Percentiles rank a stretch among this genome's conserved stretches.
These are phyloP conservation scores for Xylaria sp. DNA, from an alignment of 495 filamentous ascomycete species.

Conservation along the genomic window DNA sequence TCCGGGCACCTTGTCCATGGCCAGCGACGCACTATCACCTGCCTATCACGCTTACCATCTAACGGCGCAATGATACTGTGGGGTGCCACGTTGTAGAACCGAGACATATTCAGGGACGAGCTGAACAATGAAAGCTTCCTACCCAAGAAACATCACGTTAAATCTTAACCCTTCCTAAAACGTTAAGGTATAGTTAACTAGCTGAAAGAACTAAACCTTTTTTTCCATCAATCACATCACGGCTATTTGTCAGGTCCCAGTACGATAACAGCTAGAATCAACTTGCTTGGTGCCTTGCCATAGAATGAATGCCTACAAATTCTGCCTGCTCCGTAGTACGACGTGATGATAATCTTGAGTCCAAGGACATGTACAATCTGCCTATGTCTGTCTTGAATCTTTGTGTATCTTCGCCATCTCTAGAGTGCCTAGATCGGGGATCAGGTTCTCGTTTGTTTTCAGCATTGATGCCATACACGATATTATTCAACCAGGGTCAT, in stretches of 20 bases:
- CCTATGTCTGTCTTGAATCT: constrained; percentile 6
- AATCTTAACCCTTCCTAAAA: background rate
- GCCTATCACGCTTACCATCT: constrained; percentile 11
- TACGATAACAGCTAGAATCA: background rate
- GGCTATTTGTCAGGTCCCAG: background rate
- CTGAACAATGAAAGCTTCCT: constrained; percentile 10
- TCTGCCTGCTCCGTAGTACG: background rate
- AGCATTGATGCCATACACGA: background rate
- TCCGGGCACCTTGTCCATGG: constrained; percentile 27
- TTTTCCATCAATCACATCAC: background rate
- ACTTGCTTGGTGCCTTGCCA: background rate
- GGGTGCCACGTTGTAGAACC: constrained; percentile 28
- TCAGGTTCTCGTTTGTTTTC: constrained; percentile 6
- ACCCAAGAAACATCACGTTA: background rate
- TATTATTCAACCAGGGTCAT: constrained; percentile 13
- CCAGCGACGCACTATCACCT: constrained; percentile 9
- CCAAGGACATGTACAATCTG: background rate
- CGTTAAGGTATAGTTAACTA: background rate
- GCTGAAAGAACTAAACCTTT: background rate
- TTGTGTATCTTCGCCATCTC: background rate
- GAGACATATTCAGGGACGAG: constrained; percentile 19
- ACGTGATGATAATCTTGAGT: background rate
- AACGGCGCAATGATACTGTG: constrained; percentile 13
- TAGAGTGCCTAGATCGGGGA: constrained; percentile 5
- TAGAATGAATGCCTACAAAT: background rate